These are phyloP conservation scores for Cytospora mali DNA, from an alignment of 2,329 filamentous ascomycete genomes.

Conservation along the genomic window DNA sequence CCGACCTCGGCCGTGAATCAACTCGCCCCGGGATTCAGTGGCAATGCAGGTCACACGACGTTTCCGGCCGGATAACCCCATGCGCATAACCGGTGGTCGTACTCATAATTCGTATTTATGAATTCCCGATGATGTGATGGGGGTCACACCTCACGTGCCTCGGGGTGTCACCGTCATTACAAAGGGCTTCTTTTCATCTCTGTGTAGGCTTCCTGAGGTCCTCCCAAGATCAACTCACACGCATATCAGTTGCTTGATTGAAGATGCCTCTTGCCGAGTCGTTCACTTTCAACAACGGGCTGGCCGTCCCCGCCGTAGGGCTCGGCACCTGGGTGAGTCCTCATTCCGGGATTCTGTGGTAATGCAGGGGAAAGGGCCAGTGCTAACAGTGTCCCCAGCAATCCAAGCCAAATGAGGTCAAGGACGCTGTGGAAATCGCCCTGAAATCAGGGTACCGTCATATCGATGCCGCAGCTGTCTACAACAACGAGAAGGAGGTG, in stretches of 20 bases:
- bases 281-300: slow-evolving; percentile 24
- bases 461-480: slow-evolving; percentile 44
- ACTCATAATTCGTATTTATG: slow-evolving; percentile 4
- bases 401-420: slow-evolving; percentile 58
- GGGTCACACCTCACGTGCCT: not conserved
- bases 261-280: slow-evolving; percentile 19
- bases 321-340: slow-evolving; percentile 27
- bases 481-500: slow-evolving; percentile 41
- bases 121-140: slow-evolving; percentile 8
- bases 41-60: not conserved
- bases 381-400: slow-evolving; percentile 15
- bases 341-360: not conserved
- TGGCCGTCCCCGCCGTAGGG: slow-evolving; percentile 19
- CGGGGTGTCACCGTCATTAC: not conserved
- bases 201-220: not conserved
- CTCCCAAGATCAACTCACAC: not conserved
- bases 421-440: slow-evolving; percentile 47
- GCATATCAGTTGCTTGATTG: not conserved
- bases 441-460: slow-evolving; percentile 40
- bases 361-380: not conserved
- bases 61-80: slow-evolving; percentile 22
- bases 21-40: not conserved
- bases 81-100: not conserved
- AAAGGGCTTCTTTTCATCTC: not conserved
- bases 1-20: slow-evolving; percentile 9